Percentiles rank a stretch among this genome's conserved stretches.
Conservation (phyloP, 371 early-diverging fungal genomes). For the Mucor irregularis region DNA sequence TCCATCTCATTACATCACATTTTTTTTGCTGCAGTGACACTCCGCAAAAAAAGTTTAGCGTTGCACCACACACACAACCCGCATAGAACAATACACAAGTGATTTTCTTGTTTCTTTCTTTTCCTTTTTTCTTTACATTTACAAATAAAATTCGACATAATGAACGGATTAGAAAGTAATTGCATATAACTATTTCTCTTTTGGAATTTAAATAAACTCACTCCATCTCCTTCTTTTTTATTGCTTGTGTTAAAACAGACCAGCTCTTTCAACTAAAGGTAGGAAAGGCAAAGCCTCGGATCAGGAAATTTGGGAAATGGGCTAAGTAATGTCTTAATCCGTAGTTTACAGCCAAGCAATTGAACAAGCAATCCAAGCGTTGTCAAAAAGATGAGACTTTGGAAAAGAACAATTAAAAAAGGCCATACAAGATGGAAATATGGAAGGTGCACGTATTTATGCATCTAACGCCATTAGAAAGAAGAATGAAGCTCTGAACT, state of each 20-base stretch:
- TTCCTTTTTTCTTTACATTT: neutral
- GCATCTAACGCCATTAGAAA: conserved; percentile 97
- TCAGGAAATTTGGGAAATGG: neutral
- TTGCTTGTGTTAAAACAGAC: conserved; percentile 30
- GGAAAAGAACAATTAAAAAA: conserved; percentile 90
- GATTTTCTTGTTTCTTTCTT: conserved; percentile 1
- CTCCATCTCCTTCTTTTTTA: neutral
- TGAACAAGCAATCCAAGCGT: conserved; percentile 84
- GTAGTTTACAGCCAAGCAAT: conserved; percentile 91
- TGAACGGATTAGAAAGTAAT: conserved; percentile 35
- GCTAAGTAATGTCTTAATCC: too few species aligned
- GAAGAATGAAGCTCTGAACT: conserved; percentile 90
- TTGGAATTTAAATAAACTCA: neutral
- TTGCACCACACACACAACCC: too few species aligned
- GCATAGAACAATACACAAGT: too few species aligned
- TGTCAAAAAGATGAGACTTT: conserved; percentile 81
- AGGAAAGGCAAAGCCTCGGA: neutral
- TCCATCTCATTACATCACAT: too few species aligned
- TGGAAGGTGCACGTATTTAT: conserved; percentile 93
- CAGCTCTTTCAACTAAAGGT: conserved; percentile 77
- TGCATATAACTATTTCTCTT: neutral
- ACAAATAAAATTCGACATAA: neutral
- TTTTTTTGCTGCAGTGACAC: too few species aligned
- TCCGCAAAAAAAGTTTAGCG: too few species aligned
- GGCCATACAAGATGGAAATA: conserved; percentile 93